These are phyloP conservation scores for Xylaria bambusicola DNA, from an alignment of 495 filamentous ascomycete species.

Conservation along the genomic window DNA sequence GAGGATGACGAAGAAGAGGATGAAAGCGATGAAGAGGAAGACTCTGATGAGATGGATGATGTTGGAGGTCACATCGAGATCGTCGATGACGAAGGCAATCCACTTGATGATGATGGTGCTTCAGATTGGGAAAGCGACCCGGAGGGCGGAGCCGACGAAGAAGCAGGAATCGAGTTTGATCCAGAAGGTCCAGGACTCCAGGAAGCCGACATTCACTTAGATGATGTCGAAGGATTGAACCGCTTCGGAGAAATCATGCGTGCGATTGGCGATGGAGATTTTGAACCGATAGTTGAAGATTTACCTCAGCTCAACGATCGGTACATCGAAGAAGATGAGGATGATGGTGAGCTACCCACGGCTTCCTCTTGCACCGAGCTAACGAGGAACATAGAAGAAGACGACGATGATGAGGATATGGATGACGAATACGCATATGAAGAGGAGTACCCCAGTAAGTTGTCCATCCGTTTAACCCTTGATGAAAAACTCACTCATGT, in stretches of 20 bases:
- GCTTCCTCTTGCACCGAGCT: not conserved
- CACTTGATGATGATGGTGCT: constrained; percentile 53
- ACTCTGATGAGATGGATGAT: constrained; percentile 54
- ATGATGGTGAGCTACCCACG: constrained; percentile 54
- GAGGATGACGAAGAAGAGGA: constrained; percentile 60
- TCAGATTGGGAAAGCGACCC: constrained; percentile 60
- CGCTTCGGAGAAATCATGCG: constrained; percentile 59
- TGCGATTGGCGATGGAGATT: constrained; percentile 66
- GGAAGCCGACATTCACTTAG: constrained; percentile 41
- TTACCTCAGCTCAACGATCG: constrained; percentile 52
- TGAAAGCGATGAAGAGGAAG: constrained; percentile 55
- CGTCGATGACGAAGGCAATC: constrained; percentile 56
- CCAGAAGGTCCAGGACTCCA: constrained; percentile 46
- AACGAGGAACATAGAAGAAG: constrained; percentile 37
- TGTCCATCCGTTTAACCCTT: constrained; percentile 9
- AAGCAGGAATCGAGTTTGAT: constrained; percentile 54
- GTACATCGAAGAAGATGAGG: constrained; percentile 68
- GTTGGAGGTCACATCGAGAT: constrained; percentile 57
- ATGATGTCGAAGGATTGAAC: constrained; percentile 45
- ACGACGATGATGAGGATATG: constrained; percentile 72
- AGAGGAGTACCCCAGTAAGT: constrained; percentile 70
- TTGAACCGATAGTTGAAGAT: constrained; percentile 48
- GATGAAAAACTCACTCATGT: not conserved
- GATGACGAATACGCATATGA: constrained; percentile 67
- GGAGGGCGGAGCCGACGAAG: constrained; percentile 57